Percentiles rank a stretch among this genome's conserved stretches.
phyloP scores from a whole-genome alignment of 106 monocot genomes.

The Dendrobium catenatum region DNA sequence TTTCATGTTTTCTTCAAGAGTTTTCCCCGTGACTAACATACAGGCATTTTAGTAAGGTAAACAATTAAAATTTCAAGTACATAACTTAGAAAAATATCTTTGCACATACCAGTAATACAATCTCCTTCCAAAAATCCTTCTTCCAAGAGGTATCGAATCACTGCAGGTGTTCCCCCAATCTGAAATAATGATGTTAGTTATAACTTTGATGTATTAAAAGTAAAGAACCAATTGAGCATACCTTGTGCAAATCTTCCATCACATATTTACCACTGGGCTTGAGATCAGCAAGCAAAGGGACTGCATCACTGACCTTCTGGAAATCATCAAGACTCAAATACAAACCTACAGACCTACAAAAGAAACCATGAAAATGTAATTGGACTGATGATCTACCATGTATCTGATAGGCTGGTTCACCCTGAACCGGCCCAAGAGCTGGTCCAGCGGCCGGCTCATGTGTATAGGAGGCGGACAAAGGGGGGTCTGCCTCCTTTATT shows the following conservation, averaged over 20 bases:
- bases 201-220: background rate
- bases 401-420: no score
- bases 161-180: conserved; percentile 94
- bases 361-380: background rate
- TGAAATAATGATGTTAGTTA: conserved; percentile 14
- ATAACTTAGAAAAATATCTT: background rate
- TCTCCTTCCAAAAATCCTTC: conserved; percentile 76
- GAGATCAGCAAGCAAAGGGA: conserved; percentile 95
- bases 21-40: conserved; percentile 83
- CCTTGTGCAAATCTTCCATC: conserved; percentile 99
- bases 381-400: background rate
- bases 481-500: no score
- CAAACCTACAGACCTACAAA: conserved; percentile 85
- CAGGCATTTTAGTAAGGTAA: background rate
- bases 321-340: conserved; percentile 91
- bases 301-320: conserved; percentile 84
- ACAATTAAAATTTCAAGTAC: background rate
- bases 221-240: conserved; percentile 1
- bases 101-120: conserved; percentile 80
- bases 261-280: conserved; percentile 99
- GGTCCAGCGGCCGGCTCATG: no score
- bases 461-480: no score
- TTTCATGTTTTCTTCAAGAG: conserved; percentile 89
- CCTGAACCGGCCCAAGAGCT: no score
- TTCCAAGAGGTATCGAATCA: conserved; percentile 84